Evolutionary conservation across 495 filamentous ascomycete genomes (phyloP).

Genomic region (Glonium stellatum): DNA sequence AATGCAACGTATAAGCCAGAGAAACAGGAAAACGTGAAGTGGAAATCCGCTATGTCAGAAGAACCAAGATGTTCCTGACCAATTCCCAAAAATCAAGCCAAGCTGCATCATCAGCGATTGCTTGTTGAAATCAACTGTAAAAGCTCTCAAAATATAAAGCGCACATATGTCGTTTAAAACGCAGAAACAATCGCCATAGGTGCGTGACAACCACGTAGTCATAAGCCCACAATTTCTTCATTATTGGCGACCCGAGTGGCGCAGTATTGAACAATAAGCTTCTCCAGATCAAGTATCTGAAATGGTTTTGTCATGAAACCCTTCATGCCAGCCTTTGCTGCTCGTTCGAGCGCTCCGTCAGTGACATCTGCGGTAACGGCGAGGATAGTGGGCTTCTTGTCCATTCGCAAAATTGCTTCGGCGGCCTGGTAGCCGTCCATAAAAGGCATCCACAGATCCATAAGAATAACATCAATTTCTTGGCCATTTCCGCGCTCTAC

Average conservation of each 20-base stretch:
- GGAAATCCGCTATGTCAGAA: background rate
- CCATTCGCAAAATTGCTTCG: slow-evolving; percentile 53
- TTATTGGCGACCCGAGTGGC: slow-evolving; percentile 6
- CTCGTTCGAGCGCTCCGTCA: slow-evolving; percentile 55
- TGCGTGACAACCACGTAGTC: background rate
- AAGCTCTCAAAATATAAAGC: background rate
- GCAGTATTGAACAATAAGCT: slow-evolving; percentile 59
- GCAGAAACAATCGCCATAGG: background rate
- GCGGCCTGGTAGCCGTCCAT: slow-evolving; percentile 79
- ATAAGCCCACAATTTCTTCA: slow-evolving; percentile 6
- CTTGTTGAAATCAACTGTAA: background rate
- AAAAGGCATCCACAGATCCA: slow-evolving; percentile 84
- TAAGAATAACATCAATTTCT: slow-evolving; percentile 61
- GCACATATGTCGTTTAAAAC: background rate
- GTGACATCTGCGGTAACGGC: slow-evolving; percentile 76
- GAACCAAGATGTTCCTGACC: no score
- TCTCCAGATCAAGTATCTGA: slow-evolving; percentile 63
- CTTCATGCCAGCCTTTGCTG: slow-evolving; percentile 62
- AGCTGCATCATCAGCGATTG: background rate
- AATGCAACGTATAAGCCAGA: slow-evolving; percentile 3
- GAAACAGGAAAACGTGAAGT: background rate
- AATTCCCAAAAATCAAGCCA: background rate
- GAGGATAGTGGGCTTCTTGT: slow-evolving; percentile 44
- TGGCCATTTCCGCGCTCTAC: slow-evolving; percentile 29
- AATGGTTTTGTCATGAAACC: slow-evolving; percentile 78